A percentile compares a stretch with the other conserved stretches of the same genome.
Conservation (phyloP, 768 basidiomycete species). For the Panaeolus papilionaceus region DNA sequence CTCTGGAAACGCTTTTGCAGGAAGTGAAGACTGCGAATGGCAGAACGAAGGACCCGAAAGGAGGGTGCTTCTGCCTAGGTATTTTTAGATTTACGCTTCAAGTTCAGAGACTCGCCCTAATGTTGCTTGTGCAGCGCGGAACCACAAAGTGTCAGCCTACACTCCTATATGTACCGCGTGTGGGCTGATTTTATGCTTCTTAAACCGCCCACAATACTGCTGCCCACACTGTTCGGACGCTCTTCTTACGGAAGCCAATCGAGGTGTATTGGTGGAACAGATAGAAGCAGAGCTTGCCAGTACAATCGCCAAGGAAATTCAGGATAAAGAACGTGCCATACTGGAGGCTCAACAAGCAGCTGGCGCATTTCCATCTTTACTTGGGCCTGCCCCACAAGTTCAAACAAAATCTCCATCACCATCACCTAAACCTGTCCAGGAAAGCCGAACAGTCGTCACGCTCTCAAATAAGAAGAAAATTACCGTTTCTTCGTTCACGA, state of each 20-base stretch:
- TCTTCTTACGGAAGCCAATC: slow-evolving; percentile 42
- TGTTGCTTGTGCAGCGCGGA: slow-evolving; percentile 49
- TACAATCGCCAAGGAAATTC: slow-evolving; percentile 53
- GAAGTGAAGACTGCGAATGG: slow-evolving; percentile 42
- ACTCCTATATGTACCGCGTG: slow-evolving; percentile 61
- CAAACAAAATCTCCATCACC: slow-evolving; percentile 20
- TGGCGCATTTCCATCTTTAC: slow-evolving; percentile 69
- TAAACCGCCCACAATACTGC: slow-evolving; percentile 58
- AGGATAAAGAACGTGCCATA: slow-evolving; percentile 49
- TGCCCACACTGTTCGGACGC: slow-evolving; percentile 59
- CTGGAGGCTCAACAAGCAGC: slow-evolving; percentile 55
- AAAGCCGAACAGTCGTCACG: slow-evolving; percentile 66
- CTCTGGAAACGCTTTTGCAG: slow-evolving; percentile 53
- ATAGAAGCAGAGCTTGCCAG: slow-evolving; percentile 51
- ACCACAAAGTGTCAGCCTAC: slow-evolving; percentile 63
- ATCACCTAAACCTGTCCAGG: slow-evolving; percentile 33
- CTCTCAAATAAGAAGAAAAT: slow-evolving; percentile 59
- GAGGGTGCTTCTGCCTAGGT: slow-evolving; percentile 79
- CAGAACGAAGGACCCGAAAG: slow-evolving; percentile 56
- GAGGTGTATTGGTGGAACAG: slow-evolving; percentile 43
- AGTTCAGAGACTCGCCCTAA: not conserved
- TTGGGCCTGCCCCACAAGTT: slow-evolving; percentile 25
- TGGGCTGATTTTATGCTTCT: slow-evolving; percentile 65
- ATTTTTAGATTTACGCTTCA: not conserved
- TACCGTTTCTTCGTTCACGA: slow-evolving; percentile 58